These are phyloP conservation scores for Fusarium zealandicum DNA, from an alignment of 2,329 filamentous ascomycete species.

Conservation along the genomic window DNA sequence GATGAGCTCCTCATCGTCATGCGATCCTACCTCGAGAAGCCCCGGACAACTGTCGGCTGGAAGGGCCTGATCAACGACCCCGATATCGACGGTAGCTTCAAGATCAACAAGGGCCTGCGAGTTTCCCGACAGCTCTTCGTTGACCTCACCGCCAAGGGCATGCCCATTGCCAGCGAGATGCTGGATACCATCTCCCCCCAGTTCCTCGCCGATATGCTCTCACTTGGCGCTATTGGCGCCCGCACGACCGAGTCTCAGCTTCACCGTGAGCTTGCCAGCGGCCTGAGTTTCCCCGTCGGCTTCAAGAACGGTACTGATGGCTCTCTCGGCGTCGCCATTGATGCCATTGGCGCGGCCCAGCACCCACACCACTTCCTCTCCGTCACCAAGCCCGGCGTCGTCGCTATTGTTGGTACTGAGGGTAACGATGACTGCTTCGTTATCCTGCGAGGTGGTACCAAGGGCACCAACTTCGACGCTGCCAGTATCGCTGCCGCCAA, in stretches of 20 bases:
- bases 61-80: conserved; percentile 99
- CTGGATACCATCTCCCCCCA: conserved; percentile 97
- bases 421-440: conserved; percentile 98
- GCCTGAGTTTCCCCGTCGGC: conserved; percentile 94
- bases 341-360: conserved; percentile 91
- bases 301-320: conserved; percentile 99
- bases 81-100: conserved; percentile 97
- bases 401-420: conserved; percentile 90
- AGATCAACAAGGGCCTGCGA: conserved; percentile 97
- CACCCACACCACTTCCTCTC: conserved; percentile 97
- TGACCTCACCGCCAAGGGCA: conserved; percentile 87
- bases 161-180: conserved; percentile 98
- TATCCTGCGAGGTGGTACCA: conserved; percentile 89
- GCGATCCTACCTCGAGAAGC: conserved; percentile 98
- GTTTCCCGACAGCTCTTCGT: conserved; percentile 90
- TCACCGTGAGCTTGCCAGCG: conserved; percentile 91
- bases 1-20: conserved; percentile 94
- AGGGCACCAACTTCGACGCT: conserved; percentile 92
- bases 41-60: conserved; percentile 96
- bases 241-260: conserved; percentile 95
- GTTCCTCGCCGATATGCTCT: conserved; percentile 91
- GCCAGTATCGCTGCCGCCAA: conserved; percentile 86
- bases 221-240: conserved; percentile 92
- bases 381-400: conserved; percentile 94
- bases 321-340: conserved; percentile 85